Evolutionary conservation across 176 grass and related monocot species (phyloP).

Genomic region (Aegilops umbellulata): DNA sequence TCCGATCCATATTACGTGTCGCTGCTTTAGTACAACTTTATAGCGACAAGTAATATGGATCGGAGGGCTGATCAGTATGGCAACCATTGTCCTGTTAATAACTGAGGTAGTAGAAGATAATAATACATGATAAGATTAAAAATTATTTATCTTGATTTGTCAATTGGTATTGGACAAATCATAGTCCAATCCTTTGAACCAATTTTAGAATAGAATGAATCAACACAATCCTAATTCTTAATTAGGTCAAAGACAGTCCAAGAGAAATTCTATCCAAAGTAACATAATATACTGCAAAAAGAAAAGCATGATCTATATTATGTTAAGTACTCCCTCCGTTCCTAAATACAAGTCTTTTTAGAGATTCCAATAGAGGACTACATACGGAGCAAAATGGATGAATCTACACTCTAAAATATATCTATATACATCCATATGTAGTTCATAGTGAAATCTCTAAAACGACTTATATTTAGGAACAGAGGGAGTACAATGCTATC

Average conservation of each 20-base stretch:
- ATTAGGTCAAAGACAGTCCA: neutral
- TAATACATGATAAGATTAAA: neutral
- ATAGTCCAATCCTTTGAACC: neutral
- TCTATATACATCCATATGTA: too few relatives aligned
- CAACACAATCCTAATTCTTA: neutral
- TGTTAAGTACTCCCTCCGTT: too few relatives aligned
- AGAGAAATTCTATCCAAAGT: constrained; percentile 1
- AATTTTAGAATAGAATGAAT: neutral
- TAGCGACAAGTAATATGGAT: too few relatives aligned
- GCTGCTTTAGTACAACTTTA: too few relatives aligned
- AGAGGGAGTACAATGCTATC: neutral
- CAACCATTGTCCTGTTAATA: neutral
- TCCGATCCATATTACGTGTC: too few relatives aligned
- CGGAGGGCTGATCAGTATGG: neutral
- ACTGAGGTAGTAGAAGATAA: neutral
- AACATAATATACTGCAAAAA: neutral
- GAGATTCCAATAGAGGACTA: too few relatives aligned
- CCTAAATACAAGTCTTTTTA: too few relatives aligned
- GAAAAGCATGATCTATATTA: neutral
- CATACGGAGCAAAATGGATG: too few relatives aligned
- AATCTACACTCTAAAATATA: too few relatives aligned
- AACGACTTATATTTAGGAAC: too few relatives aligned
- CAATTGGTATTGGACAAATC: neutral
- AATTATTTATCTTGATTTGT: neutral
- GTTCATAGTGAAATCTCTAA: too few relatives aligned